Evolutionary conservation across 2,329 filamentous ascomycete species (phyloP).

Genomic region (Chaetomiaceae sp.): DNA sequence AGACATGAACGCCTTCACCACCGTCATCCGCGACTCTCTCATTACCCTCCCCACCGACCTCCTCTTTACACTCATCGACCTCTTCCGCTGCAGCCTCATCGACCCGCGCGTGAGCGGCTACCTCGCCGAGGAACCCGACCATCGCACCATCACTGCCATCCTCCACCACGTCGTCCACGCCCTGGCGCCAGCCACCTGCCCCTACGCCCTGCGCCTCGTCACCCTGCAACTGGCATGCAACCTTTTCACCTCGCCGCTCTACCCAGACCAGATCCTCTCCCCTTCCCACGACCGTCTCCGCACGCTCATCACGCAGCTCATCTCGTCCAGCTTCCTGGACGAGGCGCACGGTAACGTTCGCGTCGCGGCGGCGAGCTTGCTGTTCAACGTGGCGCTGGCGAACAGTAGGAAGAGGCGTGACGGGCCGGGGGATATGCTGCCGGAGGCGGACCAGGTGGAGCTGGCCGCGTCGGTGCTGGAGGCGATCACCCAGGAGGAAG

Average conservation of each 20-base stretch:
- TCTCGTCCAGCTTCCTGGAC: slow-evolving; percentile 76
- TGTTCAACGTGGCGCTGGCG: slow-evolving; percentile 74
- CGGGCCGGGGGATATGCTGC: slow-evolving; percentile 53
- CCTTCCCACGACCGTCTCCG: slow-evolving; percentile 44
- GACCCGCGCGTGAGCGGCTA: slow-evolving; percentile 77
- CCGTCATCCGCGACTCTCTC: slow-evolving; percentile 55
- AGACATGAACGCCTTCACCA: slow-evolving; percentile 60
- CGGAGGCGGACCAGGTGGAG: slow-evolving; percentile 72
- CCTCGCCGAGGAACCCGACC: slow-evolving; percentile 70
- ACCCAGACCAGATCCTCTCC: slow-evolving; percentile 57
- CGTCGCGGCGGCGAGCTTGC: slow-evolving; percentile 74
- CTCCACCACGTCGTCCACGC: slow-evolving; percentile 58
- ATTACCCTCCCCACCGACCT: slow-evolving; percentile 55
- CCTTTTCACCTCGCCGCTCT: slow-evolving; percentile 72
- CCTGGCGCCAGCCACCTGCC: slow-evolving; percentile 44
- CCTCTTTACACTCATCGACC: slow-evolving; percentile 79
- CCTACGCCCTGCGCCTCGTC: slow-evolving; percentile 79
- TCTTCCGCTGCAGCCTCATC: slow-evolving; percentile 71
- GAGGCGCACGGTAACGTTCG: slow-evolving; percentile 68
- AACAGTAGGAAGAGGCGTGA: slow-evolving; percentile 63
- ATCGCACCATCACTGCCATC: slow-evolving; percentile 59
- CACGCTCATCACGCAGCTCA: slow-evolving; percentile 59
- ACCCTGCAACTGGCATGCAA: slow-evolving; percentile 82
- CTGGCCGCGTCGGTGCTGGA: slow-evolving; percentile 77
- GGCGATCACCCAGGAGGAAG: slow-evolving; percentile 56